Evolutionary conservation across 352 stramenopile genomes (phyloP).

Genomic region (Pythium rishiriense): DNA sequence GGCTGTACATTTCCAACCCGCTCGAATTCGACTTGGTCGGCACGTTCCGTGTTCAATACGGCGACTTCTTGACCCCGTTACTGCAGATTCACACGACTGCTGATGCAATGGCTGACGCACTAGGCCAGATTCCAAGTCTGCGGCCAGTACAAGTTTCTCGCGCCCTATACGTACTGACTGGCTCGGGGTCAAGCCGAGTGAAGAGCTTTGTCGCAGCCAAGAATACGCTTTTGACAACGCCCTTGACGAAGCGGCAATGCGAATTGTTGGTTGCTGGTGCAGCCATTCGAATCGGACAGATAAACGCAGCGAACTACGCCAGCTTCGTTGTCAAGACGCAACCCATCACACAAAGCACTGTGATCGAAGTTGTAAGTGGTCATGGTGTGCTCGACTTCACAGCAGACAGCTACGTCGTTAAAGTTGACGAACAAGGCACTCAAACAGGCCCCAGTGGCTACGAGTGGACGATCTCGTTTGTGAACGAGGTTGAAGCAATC

Average conservation of each 20-base stretch:
- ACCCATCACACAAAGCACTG: slow-evolving; percentile 34
- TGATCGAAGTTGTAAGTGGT: slow-evolving; percentile 46
- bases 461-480: slow-evolving; percentile 68
- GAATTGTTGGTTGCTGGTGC: slow-evolving; percentile 39
- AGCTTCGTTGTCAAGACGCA: slow-evolving; percentile 47
- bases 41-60: slow-evolving; percentile 72
- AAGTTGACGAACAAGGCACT: slow-evolving; percentile 41
- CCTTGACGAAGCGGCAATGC: slow-evolving; percentile 36
- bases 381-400: slow-evolving; percentile 35
- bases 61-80: slow-evolving; percentile 43
- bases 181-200: slow-evolving; percentile 35
- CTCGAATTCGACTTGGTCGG: slow-evolving; percentile 56
- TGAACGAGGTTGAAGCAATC: slow-evolving; percentile 41
- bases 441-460: slow-evolving; percentile 53
- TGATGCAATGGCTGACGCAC: slow-evolving; percentile 28
- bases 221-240: slow-evolving; percentile 47
- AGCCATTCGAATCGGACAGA: slow-evolving; percentile 33
- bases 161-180: slow-evolving; percentile 47
- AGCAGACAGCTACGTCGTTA: slow-evolving; percentile 34
- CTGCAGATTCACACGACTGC: slow-evolving; percentile 57
- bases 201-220: slow-evolving; percentile 32
- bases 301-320: not conserved
- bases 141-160: slow-evolving; percentile 53
- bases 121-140: slow-evolving; percentile 49
- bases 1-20: slow-evolving; percentile 45